Conservation (phyloP, 2,329 filamentous ascomycete species). For the Harringtonia lauricola region DNA sequence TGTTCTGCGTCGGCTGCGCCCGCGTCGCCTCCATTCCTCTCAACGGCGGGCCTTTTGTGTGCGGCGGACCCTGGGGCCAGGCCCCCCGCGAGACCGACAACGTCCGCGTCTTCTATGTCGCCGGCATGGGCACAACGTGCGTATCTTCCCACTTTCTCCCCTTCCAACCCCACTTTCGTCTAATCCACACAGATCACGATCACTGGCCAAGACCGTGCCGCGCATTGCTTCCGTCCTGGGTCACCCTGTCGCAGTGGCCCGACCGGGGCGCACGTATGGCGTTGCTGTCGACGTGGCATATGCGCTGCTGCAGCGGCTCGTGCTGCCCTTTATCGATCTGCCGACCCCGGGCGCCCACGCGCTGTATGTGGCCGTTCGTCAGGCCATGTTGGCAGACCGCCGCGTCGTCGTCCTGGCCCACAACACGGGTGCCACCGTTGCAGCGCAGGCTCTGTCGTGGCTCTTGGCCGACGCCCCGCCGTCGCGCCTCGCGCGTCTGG, state of each 20-base stretch:
- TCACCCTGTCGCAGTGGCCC: constrained; percentile 35
- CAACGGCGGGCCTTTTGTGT: constrained; percentile 11
- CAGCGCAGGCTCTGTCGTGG: constrained; percentile 23
- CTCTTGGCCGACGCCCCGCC: constrained; percentile 26
- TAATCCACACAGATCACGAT: constrained; percentile 14
- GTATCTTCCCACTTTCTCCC: constrained; percentile 1
- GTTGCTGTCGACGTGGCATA: constrained; percentile 39
- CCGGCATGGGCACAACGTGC: constrained; percentile 22
- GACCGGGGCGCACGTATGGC: constrained; percentile 34
- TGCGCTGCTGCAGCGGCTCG: constrained; percentile 20
- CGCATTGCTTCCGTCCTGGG: constrained; percentile 24
- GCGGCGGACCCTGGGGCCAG: constrained; percentile 6
- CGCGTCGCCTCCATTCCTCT: constrained; percentile 17
- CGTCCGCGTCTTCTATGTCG: constrained; percentile 19
- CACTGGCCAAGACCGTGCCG: constrained; percentile 21
- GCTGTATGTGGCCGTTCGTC: constrained; percentile 25
- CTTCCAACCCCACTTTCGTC: not conserved
- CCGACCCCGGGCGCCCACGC: constrained; percentile 18
- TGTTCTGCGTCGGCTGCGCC: constrained; percentile 13
- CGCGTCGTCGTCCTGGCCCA: constrained; percentile 28
- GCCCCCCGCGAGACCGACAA: not conserved
- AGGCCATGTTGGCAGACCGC: constrained; percentile 18
- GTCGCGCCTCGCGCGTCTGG: constrained; percentile 24
- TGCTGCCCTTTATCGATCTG: constrained; percentile 11
- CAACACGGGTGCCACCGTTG: constrained; percentile 25